Base-by-base conservation (phyloP, 352 stramenopile genomes). In the Phytophthora rubi region DNA sequence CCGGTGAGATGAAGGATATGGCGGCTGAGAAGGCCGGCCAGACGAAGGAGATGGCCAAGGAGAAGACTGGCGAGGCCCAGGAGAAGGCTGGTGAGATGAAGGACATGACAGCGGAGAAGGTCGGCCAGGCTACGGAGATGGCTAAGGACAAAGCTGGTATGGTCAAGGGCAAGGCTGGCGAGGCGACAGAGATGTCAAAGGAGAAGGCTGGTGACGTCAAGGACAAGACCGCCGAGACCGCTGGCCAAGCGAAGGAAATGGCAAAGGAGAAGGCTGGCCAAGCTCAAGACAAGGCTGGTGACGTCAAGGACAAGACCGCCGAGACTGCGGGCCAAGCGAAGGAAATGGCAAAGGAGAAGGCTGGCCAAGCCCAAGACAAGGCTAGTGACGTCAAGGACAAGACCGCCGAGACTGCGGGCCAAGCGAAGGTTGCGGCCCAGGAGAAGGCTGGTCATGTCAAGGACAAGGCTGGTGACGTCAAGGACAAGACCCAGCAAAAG, bases 61-160 rank as follows among this genome's bases (percentile, higher is more conserved):
- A 67, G 23, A 56, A 70, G 33, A 53, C 49, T 13, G 33, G 37
- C 13, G 10, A 23, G 1, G 59, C 60, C 33, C 54, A 62, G 49
- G 60, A 55, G 16, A 70, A 82, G 33, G 52, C 18, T n/a, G 42
- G 9, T 9, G 28, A 71, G 6, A 48, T 62, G 21, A 66, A 45
- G 53, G 61, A 65, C 21, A 53, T n/a, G 35, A 47, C 68, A 8
- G 47, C 69, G 23, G 59, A 70, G 2, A 75, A 76, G 53, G 56
- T 44, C 26, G 13, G 37, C 9, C 10, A 45, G 37, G 9, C 3
- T 0, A 45, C 9, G 37, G 53, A 62, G 12, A 65, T 62, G 52
- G 60, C 49, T 4, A 75, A 80, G 64, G 53, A 75, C 1, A 76
- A 71, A 49, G 62, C 70, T 8, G 57, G 49, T 21, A 28, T 66